Base-by-base conservation (phyloP, 306 rosid genomes). In the Castanospermum australe region DNA sequence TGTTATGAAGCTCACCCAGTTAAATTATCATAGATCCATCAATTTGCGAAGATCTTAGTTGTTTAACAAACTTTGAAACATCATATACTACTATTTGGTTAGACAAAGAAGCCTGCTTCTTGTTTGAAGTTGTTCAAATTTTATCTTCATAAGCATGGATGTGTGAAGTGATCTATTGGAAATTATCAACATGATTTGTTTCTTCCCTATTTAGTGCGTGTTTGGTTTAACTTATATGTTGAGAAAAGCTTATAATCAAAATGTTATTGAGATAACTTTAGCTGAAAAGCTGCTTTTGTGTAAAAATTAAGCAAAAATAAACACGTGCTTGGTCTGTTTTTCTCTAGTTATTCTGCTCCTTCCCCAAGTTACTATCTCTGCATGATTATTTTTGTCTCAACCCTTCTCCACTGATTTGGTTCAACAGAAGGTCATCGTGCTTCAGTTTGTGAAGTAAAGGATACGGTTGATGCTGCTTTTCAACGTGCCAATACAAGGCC, bases 381-480 rank as follows among this genome's bases (percentile, higher is more conserved):
- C 50, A 38, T 60, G 71, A 52, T 56, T 47, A 36, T 24, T 72
- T 42, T 42, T n/a, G 4, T 15, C 75, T 63, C 6, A 64, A 55
- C 50, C 69, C 33, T 39, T 54, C 4, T 17, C 20, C 1, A 28
- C 66, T 63, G 4, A 85, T 71, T 52, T 69, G 77, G 4, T 64
- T 85, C 55, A 42, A 51, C 73, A 91, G 97, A 83, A 72, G 85
- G 88, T 64, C 82, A 17, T 41, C 90, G 88, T 15, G 93, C 95
- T 64, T 86, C 88, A 10, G 82, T 94, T 73, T 60, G 75, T 32
- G 86, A 87, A 55, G 85, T 92, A 21, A 91, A 81, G 84, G 86
- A 80, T 75, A 5, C 14, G 24, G 84, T 92, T 33, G 81, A 86
- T n/a, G 81, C 90, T 80, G 92, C 88, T 81, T 89, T 82, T 68